A percentile compares a stretch with the other conserved stretches of the same genome.
phyloP scores from a whole-genome alignment of 75 land plant genomes.

The Pinus taeda region DNA sequence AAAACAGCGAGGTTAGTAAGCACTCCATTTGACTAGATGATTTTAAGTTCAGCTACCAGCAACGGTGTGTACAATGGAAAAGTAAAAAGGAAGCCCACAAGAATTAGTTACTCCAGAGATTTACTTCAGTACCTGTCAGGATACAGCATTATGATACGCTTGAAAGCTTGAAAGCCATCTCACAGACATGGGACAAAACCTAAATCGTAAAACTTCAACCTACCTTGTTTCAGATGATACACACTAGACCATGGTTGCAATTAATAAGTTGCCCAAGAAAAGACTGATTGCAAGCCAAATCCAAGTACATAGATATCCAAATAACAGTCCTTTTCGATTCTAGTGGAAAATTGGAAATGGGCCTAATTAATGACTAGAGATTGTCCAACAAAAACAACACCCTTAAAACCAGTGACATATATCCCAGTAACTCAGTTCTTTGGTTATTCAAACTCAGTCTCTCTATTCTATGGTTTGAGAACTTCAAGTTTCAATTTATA shows the following conservation, averaged over 20 bases:
- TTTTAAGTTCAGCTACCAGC: background rate
- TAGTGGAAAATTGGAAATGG: too few relatives aligned
- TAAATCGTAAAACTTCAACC: background rate
- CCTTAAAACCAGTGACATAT: too few relatives aligned
- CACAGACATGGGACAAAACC: background rate
- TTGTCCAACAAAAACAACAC: too few relatives aligned
- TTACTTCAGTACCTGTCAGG: background rate
- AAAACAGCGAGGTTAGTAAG: background rate
- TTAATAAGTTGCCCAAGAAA: background rate
- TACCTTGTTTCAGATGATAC: too few relatives aligned
- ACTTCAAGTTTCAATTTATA: too few relatives aligned
- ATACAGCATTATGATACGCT: background rate
- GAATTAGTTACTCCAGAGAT: background rate
- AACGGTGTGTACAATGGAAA: too few relatives aligned
- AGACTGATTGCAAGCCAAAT: background rate
- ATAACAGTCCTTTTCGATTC: background rate
- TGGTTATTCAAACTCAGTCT: too few relatives aligned
- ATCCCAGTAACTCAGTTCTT: too few relatives aligned
- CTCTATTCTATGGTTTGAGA: too few relatives aligned
- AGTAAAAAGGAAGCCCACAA: background rate
- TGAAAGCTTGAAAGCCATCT: background rate
- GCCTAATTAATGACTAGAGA: too few relatives aligned
- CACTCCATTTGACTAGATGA: background rate
- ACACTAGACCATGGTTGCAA: background rate
- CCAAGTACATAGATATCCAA: background rate